Percentiles rank a stretch among this genome's conserved stretches.
These are phyloP conservation scores for Takashimella koratensis DNA, from an alignment of 1,284 basidiomycete genomes.

Conservation along the genomic window DNA sequence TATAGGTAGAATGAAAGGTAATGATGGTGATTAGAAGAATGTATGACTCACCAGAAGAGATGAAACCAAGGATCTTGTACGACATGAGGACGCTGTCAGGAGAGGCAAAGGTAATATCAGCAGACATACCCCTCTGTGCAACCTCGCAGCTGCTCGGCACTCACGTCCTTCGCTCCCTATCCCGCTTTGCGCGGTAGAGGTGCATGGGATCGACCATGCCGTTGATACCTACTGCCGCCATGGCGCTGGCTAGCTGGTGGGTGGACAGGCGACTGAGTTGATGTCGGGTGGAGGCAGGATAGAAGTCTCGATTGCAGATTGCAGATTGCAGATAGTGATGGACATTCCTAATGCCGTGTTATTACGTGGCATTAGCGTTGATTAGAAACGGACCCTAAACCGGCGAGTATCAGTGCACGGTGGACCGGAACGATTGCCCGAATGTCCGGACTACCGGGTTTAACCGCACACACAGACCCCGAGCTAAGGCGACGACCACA, in stretches of 20 bases:
- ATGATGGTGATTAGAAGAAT: not conserved
- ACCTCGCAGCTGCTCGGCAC: too few relatives aligned
- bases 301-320: too few relatives aligned
- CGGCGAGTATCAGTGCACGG: too few relatives aligned
- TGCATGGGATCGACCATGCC: constrained; percentile 59
- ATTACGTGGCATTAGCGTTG: too few relatives aligned
- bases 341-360: not conserved
- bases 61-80: constrained; percentile 92
- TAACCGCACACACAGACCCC: not conserved
- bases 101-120: not conserved
- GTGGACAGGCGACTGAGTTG: not conserved
- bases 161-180: constrained; percentile 57
- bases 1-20: not conserved
- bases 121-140: too few relatives aligned
- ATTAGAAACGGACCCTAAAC: too few relatives aligned
- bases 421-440: not conserved
- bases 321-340: too few relatives aligned
- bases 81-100: constrained; percentile 62
- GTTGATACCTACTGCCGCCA: not conserved
- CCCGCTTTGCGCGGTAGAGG: constrained; percentile 73
- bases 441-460: not conserved
- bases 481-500: too few relatives aligned
- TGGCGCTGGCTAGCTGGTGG: not conserved
- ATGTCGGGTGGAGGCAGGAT: too few relatives aligned
- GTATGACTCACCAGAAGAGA: constrained; percentile 62